These are phyloP conservation scores for Cyberlindnera euphorbiiphila DNA, from an alignment of 805 yeast species.

Conservation along the genomic window DNA sequence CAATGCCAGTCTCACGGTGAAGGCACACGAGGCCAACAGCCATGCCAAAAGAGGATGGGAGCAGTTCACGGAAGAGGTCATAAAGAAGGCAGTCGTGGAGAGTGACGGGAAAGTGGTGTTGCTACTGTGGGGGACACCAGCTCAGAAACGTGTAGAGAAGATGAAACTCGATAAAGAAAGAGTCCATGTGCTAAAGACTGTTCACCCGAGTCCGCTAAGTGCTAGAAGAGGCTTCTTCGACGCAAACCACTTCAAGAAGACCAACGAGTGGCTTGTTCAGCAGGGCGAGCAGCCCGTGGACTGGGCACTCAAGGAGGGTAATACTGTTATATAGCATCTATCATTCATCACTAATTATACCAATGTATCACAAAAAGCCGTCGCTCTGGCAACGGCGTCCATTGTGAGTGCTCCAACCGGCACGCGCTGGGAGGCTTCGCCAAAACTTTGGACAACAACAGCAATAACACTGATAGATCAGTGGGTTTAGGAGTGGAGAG, in stretches of 20 bases:
- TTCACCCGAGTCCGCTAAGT: constrained; percentile 94
- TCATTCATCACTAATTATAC: too few species aligned
- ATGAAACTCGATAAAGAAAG: constrained; percentile 30
- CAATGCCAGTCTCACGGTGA: constrained; percentile 86
- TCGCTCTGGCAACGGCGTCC: too few species aligned
- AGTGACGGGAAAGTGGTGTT: constrained; percentile 17
- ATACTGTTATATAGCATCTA: constrained; percentile 3
- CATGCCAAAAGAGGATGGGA: constrained; percentile 95
- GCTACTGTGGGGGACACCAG: constrained; percentile 40
- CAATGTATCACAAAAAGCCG: too few species aligned
- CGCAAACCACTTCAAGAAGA: constrained; percentile 64
- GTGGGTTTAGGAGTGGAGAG: too few species aligned
- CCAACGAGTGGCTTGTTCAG: constrained; percentile 71
- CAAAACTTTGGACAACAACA: too few species aligned
- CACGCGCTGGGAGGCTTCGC: too few species aligned
- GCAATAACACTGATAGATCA: too few species aligned
- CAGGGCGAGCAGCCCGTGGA: constrained; percentile 47
- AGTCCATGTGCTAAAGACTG: constrained; percentile 55
- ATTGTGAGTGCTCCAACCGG: too few species aligned
- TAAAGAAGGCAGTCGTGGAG: constrained; percentile 53
- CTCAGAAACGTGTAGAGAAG: constrained; percentile 35
- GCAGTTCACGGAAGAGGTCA: constrained; percentile 70
- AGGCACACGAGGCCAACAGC: constrained; percentile 90
- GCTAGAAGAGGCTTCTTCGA: constrained; percentile 86
- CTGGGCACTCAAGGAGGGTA: constrained; percentile 50